Percentiles rank a stretch among this genome's conserved stretches.
Evolutionary conservation across 169 alveolate species (phyloP).

Genomic region (Plasmodium knowlesi): DNA sequence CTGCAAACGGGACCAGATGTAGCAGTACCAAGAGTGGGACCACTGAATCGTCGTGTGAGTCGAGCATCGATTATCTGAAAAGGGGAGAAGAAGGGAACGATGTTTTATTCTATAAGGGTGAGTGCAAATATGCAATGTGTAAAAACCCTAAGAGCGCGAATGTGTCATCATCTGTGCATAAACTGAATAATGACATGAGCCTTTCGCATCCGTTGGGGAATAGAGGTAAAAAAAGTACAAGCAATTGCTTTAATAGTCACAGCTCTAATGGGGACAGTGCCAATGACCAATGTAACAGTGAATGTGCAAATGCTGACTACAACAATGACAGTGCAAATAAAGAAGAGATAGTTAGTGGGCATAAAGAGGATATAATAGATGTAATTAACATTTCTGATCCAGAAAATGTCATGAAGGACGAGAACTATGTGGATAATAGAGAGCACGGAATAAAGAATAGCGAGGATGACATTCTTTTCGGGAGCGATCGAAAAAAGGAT

Average conservation of each 20-base stretch:
- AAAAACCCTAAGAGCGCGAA: background rate
- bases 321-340: background rate
- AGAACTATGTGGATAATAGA: constrained; percentile 45
- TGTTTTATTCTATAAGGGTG: background rate
- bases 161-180: background rate
- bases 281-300: background rate
- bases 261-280: background rate
- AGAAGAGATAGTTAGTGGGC: background rate
- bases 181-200: background rate
- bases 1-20: background rate
- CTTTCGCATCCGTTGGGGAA: background rate
- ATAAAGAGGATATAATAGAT: background rate
- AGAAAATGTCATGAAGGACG: constrained; percentile 61
- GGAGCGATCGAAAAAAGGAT: background rate
- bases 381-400: constrained; percentile 77
- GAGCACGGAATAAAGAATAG: constrained; percentile 31
- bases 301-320: background rate
- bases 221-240: background rate
- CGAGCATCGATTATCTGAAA: background rate
- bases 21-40: background rate
- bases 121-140: background rate
- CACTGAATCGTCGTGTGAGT: background rate
- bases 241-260: background rate
- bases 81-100: background rate
- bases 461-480: background rate